Conservation (phyloP, 768 basidiomycete genomes). For the Stropharia rugosoannulata region DNA sequence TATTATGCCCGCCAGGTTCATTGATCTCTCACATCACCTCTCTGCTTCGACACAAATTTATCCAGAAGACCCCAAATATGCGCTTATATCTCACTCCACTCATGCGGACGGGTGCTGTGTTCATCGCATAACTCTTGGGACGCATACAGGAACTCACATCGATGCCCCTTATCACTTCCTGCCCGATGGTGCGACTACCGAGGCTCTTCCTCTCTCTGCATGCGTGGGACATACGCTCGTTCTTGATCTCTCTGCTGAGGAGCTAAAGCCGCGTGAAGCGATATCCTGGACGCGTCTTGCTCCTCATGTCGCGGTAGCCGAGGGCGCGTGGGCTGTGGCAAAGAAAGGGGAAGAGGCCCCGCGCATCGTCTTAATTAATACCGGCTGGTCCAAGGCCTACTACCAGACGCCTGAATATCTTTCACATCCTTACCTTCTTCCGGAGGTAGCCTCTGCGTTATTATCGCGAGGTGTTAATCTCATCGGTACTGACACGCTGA, state of each 20-base stretch:
- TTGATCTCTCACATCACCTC: conserved; percentile 59
- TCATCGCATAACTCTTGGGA: conserved; percentile 52
- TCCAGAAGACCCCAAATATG: conserved; percentile 54
- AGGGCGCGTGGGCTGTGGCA: conserved; percentile 27
- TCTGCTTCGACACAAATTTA: conserved; percentile 45
- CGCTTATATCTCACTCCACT: conserved; percentile 33
- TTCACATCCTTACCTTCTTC: conserved; percentile 63
- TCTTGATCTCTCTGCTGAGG: conserved; percentile 46
- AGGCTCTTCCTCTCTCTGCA: conserved; percentile 50
- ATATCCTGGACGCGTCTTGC: conserved; percentile 58
- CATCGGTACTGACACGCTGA: conserved; percentile 64
- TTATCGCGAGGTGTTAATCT: conserved; percentile 51
- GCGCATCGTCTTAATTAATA: conserved; percentile 53
- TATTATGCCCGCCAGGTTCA: conserved; percentile 17
- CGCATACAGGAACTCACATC: conserved; percentile 79
- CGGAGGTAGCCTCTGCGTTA: conserved; percentile 50
- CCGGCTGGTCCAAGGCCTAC: conserved; percentile 68
- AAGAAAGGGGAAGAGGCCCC: neutral
- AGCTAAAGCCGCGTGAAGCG: conserved; percentile 30
- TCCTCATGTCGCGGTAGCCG: conserved; percentile 28
- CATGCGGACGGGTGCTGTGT: conserved; percentile 51
- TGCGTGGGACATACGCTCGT: conserved; percentile 57
- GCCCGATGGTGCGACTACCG: conserved; percentile 52
- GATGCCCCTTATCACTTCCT: conserved; percentile 79
- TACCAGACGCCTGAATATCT: conserved; percentile 45